phyloP scores from a whole-genome alignment of 2,329 filamentous ascomycete species.

The Volutella citrinella region DNA sequence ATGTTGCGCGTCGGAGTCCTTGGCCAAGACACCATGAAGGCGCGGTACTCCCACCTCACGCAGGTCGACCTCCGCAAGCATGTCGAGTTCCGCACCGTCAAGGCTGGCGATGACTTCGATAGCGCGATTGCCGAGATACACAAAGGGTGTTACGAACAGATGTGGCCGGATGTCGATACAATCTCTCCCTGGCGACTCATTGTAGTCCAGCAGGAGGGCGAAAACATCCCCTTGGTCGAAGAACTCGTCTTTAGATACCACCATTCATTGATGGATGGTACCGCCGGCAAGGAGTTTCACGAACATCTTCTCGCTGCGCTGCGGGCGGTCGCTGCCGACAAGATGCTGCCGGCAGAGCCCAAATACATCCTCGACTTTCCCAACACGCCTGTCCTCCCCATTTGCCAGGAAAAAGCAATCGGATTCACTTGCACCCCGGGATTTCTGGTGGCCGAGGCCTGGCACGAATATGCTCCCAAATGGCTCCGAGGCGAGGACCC shows the following conservation, averaged over 20 bases:
- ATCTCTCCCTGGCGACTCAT: conserved; percentile 47
- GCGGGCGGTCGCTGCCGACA: conserved; percentile 17
- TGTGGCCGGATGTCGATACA: conserved; percentile 38
- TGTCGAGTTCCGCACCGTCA: conserved; percentile 32
- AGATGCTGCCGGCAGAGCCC: neutral
- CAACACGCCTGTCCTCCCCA: conserved; percentile 30
- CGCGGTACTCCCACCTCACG: conserved; percentile 42
- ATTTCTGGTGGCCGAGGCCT: conserved; percentile 41
- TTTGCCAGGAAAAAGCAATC: conserved; percentile 40
- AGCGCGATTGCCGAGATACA: conserved; percentile 29
- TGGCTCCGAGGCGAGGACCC: conserved; percentile 32
- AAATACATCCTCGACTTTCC: conserved; percentile 24
- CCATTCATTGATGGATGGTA: conserved; percentile 52
- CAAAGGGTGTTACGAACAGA: conserved; percentile 37
- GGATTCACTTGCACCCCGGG: conserved; percentile 35
- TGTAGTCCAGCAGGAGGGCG: conserved; percentile 27
- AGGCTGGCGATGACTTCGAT: conserved; percentile 28
- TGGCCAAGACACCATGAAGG: conserved; percentile 39
- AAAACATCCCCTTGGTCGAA: conserved; percentile 18
- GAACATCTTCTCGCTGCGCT: conserved; percentile 42
- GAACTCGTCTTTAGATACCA: conserved; percentile 50
- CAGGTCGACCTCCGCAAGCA: conserved; percentile 42
- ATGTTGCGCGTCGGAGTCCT: conserved; percentile 48
- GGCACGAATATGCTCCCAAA: conserved; percentile 36
- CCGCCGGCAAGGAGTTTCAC: conserved; percentile 48